Evolutionary conservation across 139 green algal genomes (phyloP).

Genomic region (Diplosphaera chodatii): DNA sequence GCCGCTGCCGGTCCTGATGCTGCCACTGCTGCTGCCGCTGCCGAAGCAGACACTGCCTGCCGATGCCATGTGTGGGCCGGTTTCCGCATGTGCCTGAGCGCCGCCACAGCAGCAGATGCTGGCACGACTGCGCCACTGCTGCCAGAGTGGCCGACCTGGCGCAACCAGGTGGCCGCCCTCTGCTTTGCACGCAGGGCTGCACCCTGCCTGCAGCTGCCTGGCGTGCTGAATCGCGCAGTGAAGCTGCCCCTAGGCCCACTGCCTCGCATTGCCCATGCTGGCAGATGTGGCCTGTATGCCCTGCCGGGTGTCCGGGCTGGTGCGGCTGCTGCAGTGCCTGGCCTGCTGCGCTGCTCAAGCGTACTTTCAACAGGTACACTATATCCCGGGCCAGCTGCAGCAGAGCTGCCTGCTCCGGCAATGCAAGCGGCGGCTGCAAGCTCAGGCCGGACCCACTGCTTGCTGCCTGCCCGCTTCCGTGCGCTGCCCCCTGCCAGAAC

Average conservation of each 20-base stretch:
- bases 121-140: too few relatives aligned
- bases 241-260: not conserved
- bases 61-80: too few relatives aligned
- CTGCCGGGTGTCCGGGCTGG: not conserved
- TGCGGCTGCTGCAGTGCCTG: not conserved
- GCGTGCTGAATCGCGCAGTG: not conserved
- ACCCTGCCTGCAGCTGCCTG: not conserved
- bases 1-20: too few relatives aligned
- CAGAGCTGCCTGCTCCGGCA: not conserved
- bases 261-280: not conserved
- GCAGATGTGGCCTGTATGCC: not conserved
- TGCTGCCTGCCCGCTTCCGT: too few relatives aligned
- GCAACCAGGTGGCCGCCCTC: not conserved
- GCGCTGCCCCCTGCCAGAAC: too few relatives aligned
- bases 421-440: not conserved
- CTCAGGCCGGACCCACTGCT: not conserved
- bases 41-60: too few relatives aligned
- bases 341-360: not conserved
- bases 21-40: too few relatives aligned
- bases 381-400: not conserved
- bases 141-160: too few relatives aligned
- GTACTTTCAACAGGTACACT: not conserved
- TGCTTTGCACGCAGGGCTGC: not conserved
- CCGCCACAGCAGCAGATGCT: too few relatives aligned
- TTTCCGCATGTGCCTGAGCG: too few relatives aligned